Evolutionary conservation across 192 early-diverging fungal genomes (phyloP), one percentile per base, ranked within the genome.

Genomic region (Backusella australiensis): DNA sequence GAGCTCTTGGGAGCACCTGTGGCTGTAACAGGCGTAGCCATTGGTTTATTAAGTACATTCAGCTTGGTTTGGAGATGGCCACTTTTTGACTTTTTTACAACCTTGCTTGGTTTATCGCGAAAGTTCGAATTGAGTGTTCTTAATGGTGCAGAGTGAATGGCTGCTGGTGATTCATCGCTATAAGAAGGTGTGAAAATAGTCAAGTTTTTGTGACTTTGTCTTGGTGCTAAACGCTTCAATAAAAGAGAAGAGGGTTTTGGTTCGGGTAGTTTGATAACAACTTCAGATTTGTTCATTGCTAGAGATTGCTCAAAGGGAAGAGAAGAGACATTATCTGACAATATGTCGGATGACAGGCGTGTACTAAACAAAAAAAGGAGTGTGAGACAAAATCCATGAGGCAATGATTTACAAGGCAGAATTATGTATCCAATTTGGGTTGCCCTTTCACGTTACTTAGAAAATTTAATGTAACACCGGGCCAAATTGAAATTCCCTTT

Each of bases 161-260:
- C 78, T 14, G 41, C 12, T 9, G 80, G 65, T 6, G 78, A 59
- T 21, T 72, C 42, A 14, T 82, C 80, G 11, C 81, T 82, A 23
- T 85, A 85, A 17, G 85, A 83, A 14, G 85, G 85, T 6, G 85
- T 83, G 71, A 83, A 83, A 52, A 85, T 85, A 1, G 82, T 85
- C 39, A 85, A 34, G 0, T 80, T 79, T 66, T 77, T 80, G 23
- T 85, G 80, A 5, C 80, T 74, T 14, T 85, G 82, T 76, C 75
- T 82, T 11, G 85, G 85, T 12, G 85, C 65, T 21, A 83, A 75
- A 35, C 73, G 73, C 34, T 78, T 78, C n/a, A 73, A 46, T 49
- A 78, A 53, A 19, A 78, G 77, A 68, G 59, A 53, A 12, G 71
- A 69, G 23, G 81, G 74, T 32, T 75, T 75, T 42, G 74, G 56